Percentiles rank a stretch among this genome's conserved stretches.
These are phyloP conservation scores for Pezicula neosporulosa DNA, from an alignment of 2,329 filamentous ascomycete species.

Conservation along the genomic window DNA sequence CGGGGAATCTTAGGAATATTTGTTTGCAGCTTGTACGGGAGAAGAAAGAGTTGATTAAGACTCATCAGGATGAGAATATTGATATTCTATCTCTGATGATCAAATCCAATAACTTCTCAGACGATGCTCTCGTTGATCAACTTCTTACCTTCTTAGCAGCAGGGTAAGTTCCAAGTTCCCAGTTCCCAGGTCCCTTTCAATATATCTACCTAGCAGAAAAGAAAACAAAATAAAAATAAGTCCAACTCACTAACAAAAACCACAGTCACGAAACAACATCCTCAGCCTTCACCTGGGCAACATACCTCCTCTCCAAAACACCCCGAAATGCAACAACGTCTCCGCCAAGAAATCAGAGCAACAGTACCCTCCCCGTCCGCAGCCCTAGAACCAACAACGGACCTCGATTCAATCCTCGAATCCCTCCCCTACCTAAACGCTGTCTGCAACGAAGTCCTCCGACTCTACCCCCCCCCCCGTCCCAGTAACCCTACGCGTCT, in stretches of 20 bases:
- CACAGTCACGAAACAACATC: conserved; percentile 73
- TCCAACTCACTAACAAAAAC: background rate
- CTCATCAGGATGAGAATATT: conserved; percentile 45
- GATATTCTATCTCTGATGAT: conserved; percentile 81
- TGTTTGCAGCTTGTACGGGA: conserved; percentile 65
- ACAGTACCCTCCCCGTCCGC: conserved; percentile 37
- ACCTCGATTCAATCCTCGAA: conserved; percentile 19
- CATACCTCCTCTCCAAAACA: conserved; percentile 59
- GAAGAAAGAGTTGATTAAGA: conserved; percentile 56
- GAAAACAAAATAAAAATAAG: background rate
- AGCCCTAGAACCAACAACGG: conserved; percentile 14
- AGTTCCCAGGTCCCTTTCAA: too few species aligned
- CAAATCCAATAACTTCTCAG: conserved; percentile 68
- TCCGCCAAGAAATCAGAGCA: conserved; percentile 55
- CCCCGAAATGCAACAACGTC: conserved; percentile 50
- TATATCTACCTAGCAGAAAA: background rate
- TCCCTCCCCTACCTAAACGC: conserved; percentile 68
- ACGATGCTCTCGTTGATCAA: conserved; percentile 77
- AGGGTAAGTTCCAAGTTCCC: conserved; percentile 36
- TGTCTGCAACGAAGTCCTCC: conserved; percentile 73
- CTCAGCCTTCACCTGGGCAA: conserved; percentile 67
- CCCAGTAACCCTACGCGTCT: conserved; percentile 64
- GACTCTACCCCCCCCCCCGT: conserved; percentile 71
- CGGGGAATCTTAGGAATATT: conserved; percentile 55
- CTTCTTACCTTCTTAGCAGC: conserved; percentile 85